A percentile compares a stretch with the other conserved stretches of the same genome.
These are phyloP conservation scores for Lipomyces yamanashiensis DNA, from an alignment of 805 yeast species.

Conservation along the genomic window DNA sequence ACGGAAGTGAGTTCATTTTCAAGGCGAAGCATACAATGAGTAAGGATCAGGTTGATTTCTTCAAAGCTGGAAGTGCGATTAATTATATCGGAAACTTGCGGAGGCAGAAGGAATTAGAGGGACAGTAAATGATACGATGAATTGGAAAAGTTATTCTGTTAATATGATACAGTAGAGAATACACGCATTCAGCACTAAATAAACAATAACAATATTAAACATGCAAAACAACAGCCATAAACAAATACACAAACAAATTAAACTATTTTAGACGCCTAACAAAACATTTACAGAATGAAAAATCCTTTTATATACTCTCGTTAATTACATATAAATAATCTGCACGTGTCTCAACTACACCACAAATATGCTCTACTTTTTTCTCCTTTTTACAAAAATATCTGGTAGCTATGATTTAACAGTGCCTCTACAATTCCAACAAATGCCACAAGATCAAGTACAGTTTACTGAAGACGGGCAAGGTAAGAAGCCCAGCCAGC, in stretches of 20 bases:
- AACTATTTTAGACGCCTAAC: background rate
- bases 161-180: background rate
- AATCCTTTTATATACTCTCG: too few species aligned
- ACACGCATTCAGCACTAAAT: background rate
- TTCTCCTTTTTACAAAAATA: background rate
- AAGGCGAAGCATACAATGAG: constrained; percentile 95
- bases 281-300: too few species aligned
- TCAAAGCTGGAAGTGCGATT: constrained; percentile 97
- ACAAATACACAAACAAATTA: background rate
- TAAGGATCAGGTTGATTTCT: constrained; percentile 89
- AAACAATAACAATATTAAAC: background rate
- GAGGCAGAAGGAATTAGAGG: constrained; percentile 11
- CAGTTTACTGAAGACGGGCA: constrained; percentile 43
- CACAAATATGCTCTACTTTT: too few species aligned
- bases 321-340: too few species aligned
- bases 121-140: background rate
- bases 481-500: constrained; percentile 96
- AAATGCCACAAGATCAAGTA: background rate
- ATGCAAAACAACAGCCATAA: too few species aligned
- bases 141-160: background rate
- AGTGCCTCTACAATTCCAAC: background rate
- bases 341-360: background rate
- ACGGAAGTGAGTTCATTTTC: constrained; percentile 72
- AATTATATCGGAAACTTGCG: constrained; percentile 73
- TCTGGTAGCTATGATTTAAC: too few species aligned